These are phyloP conservation scores for Ganoderma multipileum DNA, from an alignment of 1,284 basidiomycete species.

Conservation along the genomic window DNA sequence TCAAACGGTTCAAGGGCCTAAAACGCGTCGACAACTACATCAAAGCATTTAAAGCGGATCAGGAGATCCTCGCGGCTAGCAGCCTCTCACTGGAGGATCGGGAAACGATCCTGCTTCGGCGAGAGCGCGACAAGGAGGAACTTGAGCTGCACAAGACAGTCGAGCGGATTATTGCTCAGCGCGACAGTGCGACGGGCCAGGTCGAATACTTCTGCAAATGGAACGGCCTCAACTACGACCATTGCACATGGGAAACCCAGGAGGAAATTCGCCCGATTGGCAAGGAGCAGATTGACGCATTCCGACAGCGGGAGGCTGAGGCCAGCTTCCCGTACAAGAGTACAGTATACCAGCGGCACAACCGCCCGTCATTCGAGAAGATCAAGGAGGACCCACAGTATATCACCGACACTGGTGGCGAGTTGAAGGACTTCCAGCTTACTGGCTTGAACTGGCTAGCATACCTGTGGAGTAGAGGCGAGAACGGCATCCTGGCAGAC, in stretches of 20 bases:
- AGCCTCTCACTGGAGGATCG: slow-evolving; percentile 87
- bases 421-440: slow-evolving; percentile 97
- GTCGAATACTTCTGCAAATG: slow-evolving; percentile 98
- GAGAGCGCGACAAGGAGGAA: slow-evolving; percentile 90
- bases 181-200: slow-evolving; percentile 72
- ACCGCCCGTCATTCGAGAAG: slow-evolving; percentile 85
- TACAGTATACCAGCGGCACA: slow-evolving; percentile 67
- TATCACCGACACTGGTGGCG: slow-evolving; percentile 78
- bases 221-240: slow-evolving; percentile 93
- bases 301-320: slow-evolving; percentile 80
- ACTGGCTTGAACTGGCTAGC: slow-evolving; percentile 99
- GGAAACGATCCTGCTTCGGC: slow-evolving; percentile 89
- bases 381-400: slow-evolving; percentile 93
- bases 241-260: slow-evolving; percentile 95
- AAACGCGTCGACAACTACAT: slow-evolving; percentile 99
- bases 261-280: slow-evolving; percentile 82
- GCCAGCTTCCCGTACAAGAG: slow-evolving; percentile 91
- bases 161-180: slow-evolving; percentile 90
- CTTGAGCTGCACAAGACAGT: slow-evolving; percentile 92
- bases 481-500: slow-evolving; percentile 98
- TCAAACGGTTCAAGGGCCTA: slow-evolving; percentile 92
- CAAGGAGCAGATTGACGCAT: slow-evolving; percentile 82
- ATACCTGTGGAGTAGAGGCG: slow-evolving; percentile 93
- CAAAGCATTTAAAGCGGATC: slow-evolving; percentile 82
- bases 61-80: slow-evolving; percentile 71